These are phyloP conservation scores for Fomitiporia mediterranea DNA, from an alignment of 1,284 basidiomycete genomes.

Conservation along the genomic window DNA sequence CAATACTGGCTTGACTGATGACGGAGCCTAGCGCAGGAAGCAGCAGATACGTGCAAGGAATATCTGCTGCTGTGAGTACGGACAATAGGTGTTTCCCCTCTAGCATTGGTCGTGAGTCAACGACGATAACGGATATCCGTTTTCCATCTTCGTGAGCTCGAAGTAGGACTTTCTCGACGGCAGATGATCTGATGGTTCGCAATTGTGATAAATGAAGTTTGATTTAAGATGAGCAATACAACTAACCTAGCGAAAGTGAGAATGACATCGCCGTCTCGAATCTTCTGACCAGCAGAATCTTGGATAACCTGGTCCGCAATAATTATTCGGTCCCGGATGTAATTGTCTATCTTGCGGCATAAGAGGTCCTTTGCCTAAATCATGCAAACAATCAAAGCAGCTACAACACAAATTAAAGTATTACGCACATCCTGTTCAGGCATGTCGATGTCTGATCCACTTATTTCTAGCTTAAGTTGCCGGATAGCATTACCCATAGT, in stretches of 20 bases:
- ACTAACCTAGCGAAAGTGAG: constrained; percentile 86
- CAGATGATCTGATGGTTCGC: constrained; percentile 65
- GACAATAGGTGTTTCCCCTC: constrained; percentile 85
- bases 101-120: constrained; percentile 91
- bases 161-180: constrained; percentile 88
- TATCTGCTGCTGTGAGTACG: constrained; percentile 65
- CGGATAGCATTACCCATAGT: constrained; percentile 94
- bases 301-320: constrained; percentile 93
- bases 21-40: constrained; percentile 85
- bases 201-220: not conserved
- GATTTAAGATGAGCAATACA: not conserved
- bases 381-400: not conserved
- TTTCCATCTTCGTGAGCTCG: constrained; percentile 72
- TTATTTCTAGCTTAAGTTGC: constrained; percentile 95
- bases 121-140: constrained; percentile 84
- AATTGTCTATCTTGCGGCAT: constrained; percentile 86
- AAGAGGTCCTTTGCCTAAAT: constrained; percentile 82
- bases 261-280: constrained; percentile 90
- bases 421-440: constrained; percentile 82
- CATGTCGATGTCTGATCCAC: constrained; percentile 84
- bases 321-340: constrained; percentile 91
- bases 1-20: constrained; percentile 72
- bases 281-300: constrained; percentile 85
- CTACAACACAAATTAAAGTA: constrained; percentile 2
- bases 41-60: constrained; percentile 89